Evolutionary conservation across 2,329 filamentous ascomycete species (phyloP).

Genomic region (Venturia aucupariae): DNA sequence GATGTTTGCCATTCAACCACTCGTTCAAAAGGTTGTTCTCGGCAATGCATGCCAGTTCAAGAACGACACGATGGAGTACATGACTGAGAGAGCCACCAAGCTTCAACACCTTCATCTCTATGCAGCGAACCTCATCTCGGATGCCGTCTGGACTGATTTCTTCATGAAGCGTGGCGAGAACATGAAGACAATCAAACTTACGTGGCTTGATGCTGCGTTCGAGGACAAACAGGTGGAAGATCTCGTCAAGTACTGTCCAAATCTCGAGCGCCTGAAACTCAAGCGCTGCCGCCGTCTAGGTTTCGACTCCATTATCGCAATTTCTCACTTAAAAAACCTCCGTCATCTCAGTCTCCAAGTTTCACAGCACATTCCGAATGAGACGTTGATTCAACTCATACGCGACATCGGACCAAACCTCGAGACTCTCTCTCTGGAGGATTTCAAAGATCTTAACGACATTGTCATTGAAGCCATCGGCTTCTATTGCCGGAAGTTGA

Average conservation of each 20-base stretch:
- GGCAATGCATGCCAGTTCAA: constrained; percentile 89
- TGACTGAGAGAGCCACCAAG: constrained; percentile 59
- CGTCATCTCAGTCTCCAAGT: constrained; percentile 69
- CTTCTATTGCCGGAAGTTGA: constrained; percentile 54
- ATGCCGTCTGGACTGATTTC: constrained; percentile 63
- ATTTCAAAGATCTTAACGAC: constrained; percentile 59
- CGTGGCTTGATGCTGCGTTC: constrained; percentile 76
- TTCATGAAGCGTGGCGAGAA: constrained; percentile 55
- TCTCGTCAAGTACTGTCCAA: constrained; percentile 56
- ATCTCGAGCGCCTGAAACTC: constrained; percentile 67
- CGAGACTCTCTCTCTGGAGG: constrained; percentile 67
- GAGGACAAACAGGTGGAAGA: constrained; percentile 57
- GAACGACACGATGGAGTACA: constrained; percentile 70
- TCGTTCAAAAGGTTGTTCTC: constrained; percentile 61
- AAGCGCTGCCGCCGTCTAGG: constrained; percentile 69
- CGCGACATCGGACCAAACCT: constrained; percentile 54
- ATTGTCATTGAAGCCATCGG: constrained; percentile 62
- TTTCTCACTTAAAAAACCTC: constrained; percentile 54
- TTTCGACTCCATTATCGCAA: constrained; percentile 53
- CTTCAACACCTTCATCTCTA: constrained; percentile 71
- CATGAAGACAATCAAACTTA: constrained; percentile 64
- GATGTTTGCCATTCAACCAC: constrained; percentile 67
- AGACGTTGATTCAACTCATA: constrained; percentile 53
- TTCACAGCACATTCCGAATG: constrained; percentile 45
- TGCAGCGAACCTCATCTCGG: constrained; percentile 73